Percentiles rank a stretch among this genome's conserved stretches.
Evolutionary conservation across 1,284 basidiomycete species (phyloP).

Genomic region (Tilletiopsis washingtonensis): DNA sequence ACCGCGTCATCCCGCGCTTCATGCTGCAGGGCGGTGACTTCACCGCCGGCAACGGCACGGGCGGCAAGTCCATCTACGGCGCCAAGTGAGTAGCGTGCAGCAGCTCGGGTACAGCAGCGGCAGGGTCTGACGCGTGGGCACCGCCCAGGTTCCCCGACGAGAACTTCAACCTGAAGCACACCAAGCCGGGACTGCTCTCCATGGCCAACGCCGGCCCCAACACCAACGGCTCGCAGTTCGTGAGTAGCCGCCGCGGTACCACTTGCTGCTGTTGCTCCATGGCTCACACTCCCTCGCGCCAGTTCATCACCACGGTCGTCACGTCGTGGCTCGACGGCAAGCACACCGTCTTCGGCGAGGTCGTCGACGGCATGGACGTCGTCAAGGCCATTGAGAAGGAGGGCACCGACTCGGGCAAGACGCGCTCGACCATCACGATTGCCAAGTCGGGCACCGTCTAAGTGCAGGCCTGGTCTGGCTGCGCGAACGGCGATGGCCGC

Average conservation of each 20-base stretch:
- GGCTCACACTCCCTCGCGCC: conserved; percentile 18
- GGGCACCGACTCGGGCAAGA: conserved; percentile 37
- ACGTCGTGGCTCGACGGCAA: conserved; percentile 29
- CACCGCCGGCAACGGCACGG: conserved; percentile 49
- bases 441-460: conserved; percentile 42
- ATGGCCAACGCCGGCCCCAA: conserved; percentile 33
- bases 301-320: conserved; percentile 40
- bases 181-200: conserved; percentile 23
- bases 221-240: conserved; percentile 39
- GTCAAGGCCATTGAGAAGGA: conserved; percentile 43
- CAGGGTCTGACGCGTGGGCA: not conserved
- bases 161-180: conserved; percentile 39
- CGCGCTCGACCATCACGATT: conserved; percentile 39
- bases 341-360: conserved; percentile 29
- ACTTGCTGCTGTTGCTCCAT: not conserved
- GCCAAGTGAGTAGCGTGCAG: conserved; percentile 15
- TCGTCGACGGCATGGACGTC: conserved; percentile 33
- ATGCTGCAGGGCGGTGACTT: conserved; percentile 66
- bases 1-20: conserved; percentile 57
- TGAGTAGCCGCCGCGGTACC: conserved; percentile 1
- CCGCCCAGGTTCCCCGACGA: conserved; percentile 21
- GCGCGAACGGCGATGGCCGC: too few relatives aligned
- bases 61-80: conserved; percentile 48
- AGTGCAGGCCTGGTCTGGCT: too few relatives aligned
- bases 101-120: not conserved